Percentiles rank a stretch among this genome's conserved stretches.
Conservation (phyloP, 495 filamentous ascomycete species). For the Annulohypoxylon maeteangense region DNA sequence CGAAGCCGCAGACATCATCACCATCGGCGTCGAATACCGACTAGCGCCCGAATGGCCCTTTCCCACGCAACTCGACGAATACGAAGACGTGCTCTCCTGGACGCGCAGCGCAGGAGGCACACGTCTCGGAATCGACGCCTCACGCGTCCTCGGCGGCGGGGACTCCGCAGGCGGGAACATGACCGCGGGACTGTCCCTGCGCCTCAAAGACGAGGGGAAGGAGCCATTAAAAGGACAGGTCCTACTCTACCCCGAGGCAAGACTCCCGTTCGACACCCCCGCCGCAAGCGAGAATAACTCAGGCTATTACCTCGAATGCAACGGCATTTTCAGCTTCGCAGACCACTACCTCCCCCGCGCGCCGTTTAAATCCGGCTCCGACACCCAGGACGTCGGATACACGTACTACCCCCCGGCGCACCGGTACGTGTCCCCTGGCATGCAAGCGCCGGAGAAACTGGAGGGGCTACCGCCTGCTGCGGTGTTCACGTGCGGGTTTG, state of each 20-base stretch:
- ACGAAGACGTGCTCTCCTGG: conserved; percentile 46
- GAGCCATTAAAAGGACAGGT: conserved; percentile 45
- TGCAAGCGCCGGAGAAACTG: conserved; percentile 33
- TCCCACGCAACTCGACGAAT: conserved; percentile 50
- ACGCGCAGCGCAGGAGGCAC: conserved; percentile 33
- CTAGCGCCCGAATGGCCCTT: conserved; percentile 54
- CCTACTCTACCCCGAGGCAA: conserved; percentile 52
- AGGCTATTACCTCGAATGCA: conserved; percentile 50
- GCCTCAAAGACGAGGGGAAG: conserved; percentile 40
- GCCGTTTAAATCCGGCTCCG: background rate
- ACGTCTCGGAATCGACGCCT: conserved; percentile 41
- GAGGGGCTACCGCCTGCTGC: conserved; percentile 39
- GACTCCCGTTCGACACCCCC: conserved; percentile 51
- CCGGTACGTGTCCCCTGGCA: conserved; percentile 39
- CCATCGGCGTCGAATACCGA: conserved; percentile 50
- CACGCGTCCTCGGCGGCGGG: conserved; percentile 48
- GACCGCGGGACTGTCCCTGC: conserved; percentile 49
- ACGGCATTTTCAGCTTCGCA: conserved; percentile 54
- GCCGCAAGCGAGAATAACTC: conserved; percentile 51
- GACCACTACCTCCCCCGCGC: conserved; percentile 50
- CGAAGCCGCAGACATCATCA: conserved; percentile 42
- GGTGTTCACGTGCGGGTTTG: conserved; percentile 54
- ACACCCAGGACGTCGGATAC: background rate
- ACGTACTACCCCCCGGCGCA: conserved; percentile 16
- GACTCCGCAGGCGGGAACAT: conserved; percentile 54